These are phyloP conservation scores for Hypomyces perniciosus DNA, from an alignment of 2,329 filamentous ascomycete genomes.

Conservation along the genomic window DNA sequence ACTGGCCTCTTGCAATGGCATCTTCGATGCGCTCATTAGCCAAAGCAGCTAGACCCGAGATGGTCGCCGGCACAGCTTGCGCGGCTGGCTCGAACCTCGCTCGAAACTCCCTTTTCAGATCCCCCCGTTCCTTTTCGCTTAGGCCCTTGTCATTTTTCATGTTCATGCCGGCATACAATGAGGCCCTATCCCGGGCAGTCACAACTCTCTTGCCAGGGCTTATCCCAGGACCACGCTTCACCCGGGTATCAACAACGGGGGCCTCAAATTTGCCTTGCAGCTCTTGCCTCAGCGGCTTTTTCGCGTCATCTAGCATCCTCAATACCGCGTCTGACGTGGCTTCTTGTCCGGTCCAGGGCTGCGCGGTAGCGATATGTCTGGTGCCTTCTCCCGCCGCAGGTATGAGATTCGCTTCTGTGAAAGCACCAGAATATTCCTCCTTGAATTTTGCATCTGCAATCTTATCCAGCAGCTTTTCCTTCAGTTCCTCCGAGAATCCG, in stretches of 20 bases:
- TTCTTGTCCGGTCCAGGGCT: slow-evolving; percentile 76
- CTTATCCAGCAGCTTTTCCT: slow-evolving; percentile 50
- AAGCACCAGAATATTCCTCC: slow-evolving; percentile 42
- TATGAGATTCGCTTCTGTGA: slow-evolving; percentile 43
- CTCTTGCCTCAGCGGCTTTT: slow-evolving; percentile 57
- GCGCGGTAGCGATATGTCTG: slow-evolving; percentile 58
- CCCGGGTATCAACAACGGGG: slow-evolving; percentile 47
- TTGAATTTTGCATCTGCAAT: slow-evolving; percentile 50
- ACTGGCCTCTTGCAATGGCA: slow-evolving; percentile 86
- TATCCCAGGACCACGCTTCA: slow-evolving; percentile 33
- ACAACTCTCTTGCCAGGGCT: slow-evolving; percentile 44
- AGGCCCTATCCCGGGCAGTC: slow-evolving; percentile 51
- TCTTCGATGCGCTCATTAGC: slow-evolving; percentile 92
- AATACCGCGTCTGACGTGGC: slow-evolving; percentile 66
- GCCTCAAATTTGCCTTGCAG: slow-evolving; percentile 42
- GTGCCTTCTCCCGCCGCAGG: slow-evolving; percentile 62
- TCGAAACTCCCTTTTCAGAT: slow-evolving; percentile 64
- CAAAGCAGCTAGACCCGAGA: slow-evolving; percentile 72
- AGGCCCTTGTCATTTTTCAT: slow-evolving; percentile 46
- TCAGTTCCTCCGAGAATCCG: slow-evolving; percentile 59
- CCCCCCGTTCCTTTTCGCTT: slow-evolving; percentile 66
- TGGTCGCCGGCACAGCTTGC: slow-evolving; percentile 65
- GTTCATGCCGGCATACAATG: slow-evolving; percentile 44
- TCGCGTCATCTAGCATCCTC: slow-evolving; percentile 78
- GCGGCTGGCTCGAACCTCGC: slow-evolving; percentile 73